A percentile compares a stretch with the other conserved stretches of the same genome.
Evolutionary conservation across 2,329 filamentous ascomycete genomes (phyloP).

Genomic region (Talaromyces sp.): DNA sequence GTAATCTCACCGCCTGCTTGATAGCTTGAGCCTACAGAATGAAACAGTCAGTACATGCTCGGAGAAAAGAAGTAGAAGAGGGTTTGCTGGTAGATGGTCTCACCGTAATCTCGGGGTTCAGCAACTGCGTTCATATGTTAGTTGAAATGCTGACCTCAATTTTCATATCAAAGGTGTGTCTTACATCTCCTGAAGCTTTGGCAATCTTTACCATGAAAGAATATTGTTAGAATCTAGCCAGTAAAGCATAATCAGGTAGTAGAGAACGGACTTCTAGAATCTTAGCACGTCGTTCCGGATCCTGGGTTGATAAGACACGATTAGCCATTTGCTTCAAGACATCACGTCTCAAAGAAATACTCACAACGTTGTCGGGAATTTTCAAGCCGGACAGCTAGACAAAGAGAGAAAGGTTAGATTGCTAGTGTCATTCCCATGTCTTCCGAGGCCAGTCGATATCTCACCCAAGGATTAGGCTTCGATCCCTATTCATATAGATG

Average conservation of each 20-base stretch:
- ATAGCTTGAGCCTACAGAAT: neutral
- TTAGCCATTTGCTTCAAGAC: neutral
- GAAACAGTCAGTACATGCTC: neutral
- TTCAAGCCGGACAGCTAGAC: neutral
- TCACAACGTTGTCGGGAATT: neutral
- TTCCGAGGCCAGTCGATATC: neutral
- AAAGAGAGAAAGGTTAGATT: neutral
- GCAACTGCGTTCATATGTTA: neutral
- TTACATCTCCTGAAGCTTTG: neutral
- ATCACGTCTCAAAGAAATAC: neutral
- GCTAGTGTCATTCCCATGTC: neutral
- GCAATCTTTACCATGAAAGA: neutral
- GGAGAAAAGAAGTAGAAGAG: neutral
- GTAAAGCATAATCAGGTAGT: no score
- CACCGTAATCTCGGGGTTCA: neutral
- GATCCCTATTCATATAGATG: neutral
- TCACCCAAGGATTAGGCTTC: neutral
- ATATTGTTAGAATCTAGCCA: neutral
- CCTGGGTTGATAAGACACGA: neutral
- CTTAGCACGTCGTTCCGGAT: neutral
- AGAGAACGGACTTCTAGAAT: neutral
- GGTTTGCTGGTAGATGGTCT: neutral
- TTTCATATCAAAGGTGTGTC: neutral
- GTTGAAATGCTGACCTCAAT: neutral
- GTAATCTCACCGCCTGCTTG: neutral